Percentiles rank a stretch among this genome's conserved stretches.
Evolutionary conservation across 176 grass and related monocot species (phyloP).

Genomic region (Bothriochloa decipiens): DNA sequence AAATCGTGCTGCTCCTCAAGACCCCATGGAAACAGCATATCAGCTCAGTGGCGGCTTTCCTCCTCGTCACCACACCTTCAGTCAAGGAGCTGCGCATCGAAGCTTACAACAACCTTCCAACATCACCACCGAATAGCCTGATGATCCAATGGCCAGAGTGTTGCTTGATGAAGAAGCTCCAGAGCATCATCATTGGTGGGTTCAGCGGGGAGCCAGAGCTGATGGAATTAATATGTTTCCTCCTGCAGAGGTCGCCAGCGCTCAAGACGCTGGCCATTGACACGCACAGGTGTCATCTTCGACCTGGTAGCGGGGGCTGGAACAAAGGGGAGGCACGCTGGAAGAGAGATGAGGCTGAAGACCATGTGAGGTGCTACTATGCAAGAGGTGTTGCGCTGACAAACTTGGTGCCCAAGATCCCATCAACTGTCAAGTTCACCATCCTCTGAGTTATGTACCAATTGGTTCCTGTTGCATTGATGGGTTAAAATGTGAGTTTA

Average conservation of each 20-base stretch:
- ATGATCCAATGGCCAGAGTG: neutral
- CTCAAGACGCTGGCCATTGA: neutral
- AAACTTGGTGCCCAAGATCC: neutral
- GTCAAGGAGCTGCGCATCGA: neutral
- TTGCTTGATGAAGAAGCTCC: neutral
- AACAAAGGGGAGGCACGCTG: neutral
- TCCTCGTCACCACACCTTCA: neutral
- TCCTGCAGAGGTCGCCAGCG: neutral
- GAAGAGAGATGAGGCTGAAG: neutral
- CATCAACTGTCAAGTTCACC: neutral
- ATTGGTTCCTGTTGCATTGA: too few species aligned
- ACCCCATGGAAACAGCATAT: neutral
- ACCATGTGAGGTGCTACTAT: neutral
- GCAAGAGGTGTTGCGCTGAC: neutral
- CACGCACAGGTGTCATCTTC: neutral
- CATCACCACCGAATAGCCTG: neutral
- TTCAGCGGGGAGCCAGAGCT: neutral
- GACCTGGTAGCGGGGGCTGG: neutral
- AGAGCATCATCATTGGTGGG: neutral
- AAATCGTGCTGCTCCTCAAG: neutral
- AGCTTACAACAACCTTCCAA: neutral
- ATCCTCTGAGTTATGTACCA: neutral
- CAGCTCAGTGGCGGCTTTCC: neutral
- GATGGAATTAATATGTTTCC: too few species aligned
- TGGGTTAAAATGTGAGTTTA: neutral